Evolutionary conservation across 2,329 filamentous ascomycete species (phyloP).

Genomic region (Epichloe sibirici): DNA sequence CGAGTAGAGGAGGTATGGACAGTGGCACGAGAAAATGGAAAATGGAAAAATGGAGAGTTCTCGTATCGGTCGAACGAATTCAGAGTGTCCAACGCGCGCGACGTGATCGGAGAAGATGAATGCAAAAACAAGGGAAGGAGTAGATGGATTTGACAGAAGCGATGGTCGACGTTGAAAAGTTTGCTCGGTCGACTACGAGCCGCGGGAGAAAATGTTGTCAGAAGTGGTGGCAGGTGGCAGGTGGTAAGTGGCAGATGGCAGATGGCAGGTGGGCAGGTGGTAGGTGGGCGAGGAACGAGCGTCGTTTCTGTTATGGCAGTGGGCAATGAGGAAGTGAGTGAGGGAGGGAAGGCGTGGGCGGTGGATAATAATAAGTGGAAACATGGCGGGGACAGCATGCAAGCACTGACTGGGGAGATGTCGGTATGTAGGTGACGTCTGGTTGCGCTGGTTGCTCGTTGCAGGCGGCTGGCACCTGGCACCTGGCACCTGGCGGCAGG

Average conservation of each 20-base stretch:
- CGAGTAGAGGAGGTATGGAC: no score
- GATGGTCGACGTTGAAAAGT: background rate
- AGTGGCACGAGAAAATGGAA: background rate
- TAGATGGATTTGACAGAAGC: background rate
- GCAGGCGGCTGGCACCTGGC: background rate
- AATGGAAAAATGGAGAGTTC: background rate
- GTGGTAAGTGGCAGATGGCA: background rate
- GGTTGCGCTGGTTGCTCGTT: background rate
- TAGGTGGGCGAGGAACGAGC: background rate
- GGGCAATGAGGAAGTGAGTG: background rate
- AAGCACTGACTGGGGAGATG: background rate
- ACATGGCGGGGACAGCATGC: background rate
- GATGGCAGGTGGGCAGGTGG: background rate
- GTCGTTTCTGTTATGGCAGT: background rate
- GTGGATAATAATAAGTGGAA: background rate
- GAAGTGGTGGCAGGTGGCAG: background rate
- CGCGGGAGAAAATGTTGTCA: background rate
- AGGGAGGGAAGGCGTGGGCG: background rate
- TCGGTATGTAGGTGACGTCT: background rate
- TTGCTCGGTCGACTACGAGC: no score
- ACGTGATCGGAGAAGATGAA: no score
- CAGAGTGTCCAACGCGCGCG: background rate
- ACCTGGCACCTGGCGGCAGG: background rate
- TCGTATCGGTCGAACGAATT: no score
- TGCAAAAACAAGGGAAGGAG: background rate